These are phyloP conservation scores for Solanum appendiculatum DNA, from an alignment of 257 asterid species.

Conservation along the genomic window DNA sequence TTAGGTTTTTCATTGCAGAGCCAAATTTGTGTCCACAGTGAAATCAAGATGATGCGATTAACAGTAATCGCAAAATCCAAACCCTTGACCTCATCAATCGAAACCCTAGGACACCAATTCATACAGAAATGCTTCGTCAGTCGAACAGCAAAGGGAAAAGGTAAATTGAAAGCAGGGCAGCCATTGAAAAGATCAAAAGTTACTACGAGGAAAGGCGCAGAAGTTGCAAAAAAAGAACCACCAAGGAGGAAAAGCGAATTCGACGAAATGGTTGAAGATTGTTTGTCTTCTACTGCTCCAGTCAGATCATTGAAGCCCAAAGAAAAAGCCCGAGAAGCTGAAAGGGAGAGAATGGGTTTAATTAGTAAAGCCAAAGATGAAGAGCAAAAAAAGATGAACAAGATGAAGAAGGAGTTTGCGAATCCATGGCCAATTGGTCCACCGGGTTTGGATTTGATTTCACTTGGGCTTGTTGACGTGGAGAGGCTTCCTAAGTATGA, in stretches of 20 bases:
- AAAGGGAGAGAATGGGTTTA: constrained; percentile 78
- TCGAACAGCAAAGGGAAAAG: constrained; percentile 88
- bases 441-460: constrained; percentile 69
- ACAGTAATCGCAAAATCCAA: constrained; percentile 34
- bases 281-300: constrained; percentile 58
- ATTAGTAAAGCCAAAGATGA: constrained; percentile 51
- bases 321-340: constrained; percentile 55
- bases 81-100: constrained; percentile 29
- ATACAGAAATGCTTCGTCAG: constrained; percentile 76
- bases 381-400: constrained; percentile 52
- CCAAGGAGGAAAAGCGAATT: constrained; percentile 47
- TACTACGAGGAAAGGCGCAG: constrained; percentile 48
- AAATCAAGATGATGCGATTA: constrained; percentile 17
- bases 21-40: not conserved
- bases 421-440: constrained; percentile 58
- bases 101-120: constrained; percentile 39
- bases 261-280: constrained; percentile 55
- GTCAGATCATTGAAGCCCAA: constrained; percentile 66
- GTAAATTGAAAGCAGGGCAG: constrained; percentile 52
- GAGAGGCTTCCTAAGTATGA: constrained; percentile 78
- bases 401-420: constrained; percentile 31
- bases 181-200: constrained; percentile 56
- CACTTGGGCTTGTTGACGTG: constrained; percentile 67
- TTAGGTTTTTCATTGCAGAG: not conserved
- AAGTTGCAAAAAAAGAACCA: constrained; percentile 25